Evolutionary conservation across 176 grass and related monocot genomes (phyloP).

Genomic region (Phoenix roebelenii): DNA sequence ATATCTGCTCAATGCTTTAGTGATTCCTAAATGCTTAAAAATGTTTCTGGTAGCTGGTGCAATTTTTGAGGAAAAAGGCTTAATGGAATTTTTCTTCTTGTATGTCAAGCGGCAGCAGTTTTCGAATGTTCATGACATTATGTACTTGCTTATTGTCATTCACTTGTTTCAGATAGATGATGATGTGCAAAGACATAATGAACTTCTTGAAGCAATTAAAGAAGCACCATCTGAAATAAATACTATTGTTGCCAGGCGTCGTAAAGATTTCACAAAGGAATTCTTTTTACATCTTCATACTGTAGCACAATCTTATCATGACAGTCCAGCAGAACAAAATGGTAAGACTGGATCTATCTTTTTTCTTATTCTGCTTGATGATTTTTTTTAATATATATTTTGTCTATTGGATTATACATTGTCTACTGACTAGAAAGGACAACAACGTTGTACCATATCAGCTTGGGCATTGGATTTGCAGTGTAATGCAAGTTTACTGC

Average conservation of each 20-base stretch:
- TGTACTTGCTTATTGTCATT: neutral
- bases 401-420: no score
- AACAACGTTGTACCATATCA: neutral
- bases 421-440: no score
- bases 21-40: no score
- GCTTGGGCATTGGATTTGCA: neutral
- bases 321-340: slow-evolving; percentile 43
- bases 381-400: neutral
- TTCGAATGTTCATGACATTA: no score
- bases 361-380: neutral
- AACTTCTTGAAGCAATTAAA: slow-evolving; percentile 65
- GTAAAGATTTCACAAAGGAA: slow-evolving; percentile 90
- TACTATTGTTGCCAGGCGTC: slow-evolving; percentile 46
- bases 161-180: slow-evolving; percentile 62
- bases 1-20: no score
- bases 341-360: slow-evolving; percentile 26
- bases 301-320: slow-evolving; percentile 66
- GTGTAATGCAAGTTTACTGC: neutral
- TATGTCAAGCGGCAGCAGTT: no score
- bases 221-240: slow-evolving; percentile 50
- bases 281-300: slow-evolving; percentile 82
- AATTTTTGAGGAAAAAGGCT: no score
- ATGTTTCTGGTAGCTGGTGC: no score
- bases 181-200: slow-evolving; percentile 78
- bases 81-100: no score